Evolutionary conservation across 352 stramenopile genomes (phyloP).

Genomic region (Globisporangium irregulare): DNA sequence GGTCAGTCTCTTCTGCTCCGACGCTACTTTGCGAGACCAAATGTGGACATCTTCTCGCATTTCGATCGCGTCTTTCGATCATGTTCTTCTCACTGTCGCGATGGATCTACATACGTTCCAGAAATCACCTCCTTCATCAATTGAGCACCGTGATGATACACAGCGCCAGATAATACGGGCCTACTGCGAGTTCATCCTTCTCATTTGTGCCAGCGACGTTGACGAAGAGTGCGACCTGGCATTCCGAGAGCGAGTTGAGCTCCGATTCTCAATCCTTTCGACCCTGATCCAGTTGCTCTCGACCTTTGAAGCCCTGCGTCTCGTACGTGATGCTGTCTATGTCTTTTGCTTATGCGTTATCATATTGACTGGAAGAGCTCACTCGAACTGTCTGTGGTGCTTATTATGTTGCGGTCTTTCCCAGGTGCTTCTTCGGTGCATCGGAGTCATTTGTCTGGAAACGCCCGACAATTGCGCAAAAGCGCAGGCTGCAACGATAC

Average conservation of each 20-base stretch:
- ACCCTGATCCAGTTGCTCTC: conserved; percentile 10
- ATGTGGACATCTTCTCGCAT: conserved; percentile 4
- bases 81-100: conserved; percentile 1
- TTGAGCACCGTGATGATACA: background rate
- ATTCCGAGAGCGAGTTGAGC: conserved; percentile 9
- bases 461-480: conserved; percentile 6
- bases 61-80: conserved; percentile 8
- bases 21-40: background rate
- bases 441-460: conserved; percentile 16
- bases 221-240: conserved; percentile 13
- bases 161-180: conserved; percentile 2
- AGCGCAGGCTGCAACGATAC: conserved; percentile 5
- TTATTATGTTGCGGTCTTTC: background rate
- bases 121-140: background rate
- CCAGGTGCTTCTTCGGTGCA: conserved; percentile 14
- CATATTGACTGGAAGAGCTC: background rate
- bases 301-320: background rate
- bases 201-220: conserved; percentile 10
- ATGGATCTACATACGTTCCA: background rate
- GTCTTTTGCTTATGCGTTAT: background rate
- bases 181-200: conserved; percentile 16
- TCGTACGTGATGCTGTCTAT: background rate
- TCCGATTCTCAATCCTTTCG: conserved; percentile 10
- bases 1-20: background rate
- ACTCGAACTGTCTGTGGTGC: background rate